Evolutionary conservation across 257 asterid genomes (phyloP).

Genomic region (Solanum ossicruentum): DNA sequence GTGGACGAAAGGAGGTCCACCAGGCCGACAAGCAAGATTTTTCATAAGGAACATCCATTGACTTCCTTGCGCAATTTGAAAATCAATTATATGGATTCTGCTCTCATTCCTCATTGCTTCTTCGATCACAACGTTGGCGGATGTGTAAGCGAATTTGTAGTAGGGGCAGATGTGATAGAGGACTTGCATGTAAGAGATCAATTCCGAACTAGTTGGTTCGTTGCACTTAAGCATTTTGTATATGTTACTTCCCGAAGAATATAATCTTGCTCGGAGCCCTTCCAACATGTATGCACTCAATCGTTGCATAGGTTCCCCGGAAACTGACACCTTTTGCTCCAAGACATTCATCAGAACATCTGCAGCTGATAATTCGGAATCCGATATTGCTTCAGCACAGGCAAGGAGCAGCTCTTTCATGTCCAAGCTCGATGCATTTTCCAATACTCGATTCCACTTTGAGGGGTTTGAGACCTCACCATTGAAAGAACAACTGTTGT

Average conservation of each 20-base stretch:
- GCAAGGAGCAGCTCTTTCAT: slow-evolving; percentile 46
- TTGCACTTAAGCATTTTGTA: slow-evolving; percentile 81
- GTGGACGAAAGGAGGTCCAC: slow-evolving; percentile 39
- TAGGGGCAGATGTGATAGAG: slow-evolving; percentile 73
- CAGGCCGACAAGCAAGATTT: slow-evolving; percentile 30
- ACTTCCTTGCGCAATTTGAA: slow-evolving; percentile 92
- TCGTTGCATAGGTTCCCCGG: slow-evolving; percentile 85
- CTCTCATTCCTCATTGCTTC: slow-evolving; percentile 71
- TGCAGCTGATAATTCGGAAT: slow-evolving; percentile 46
- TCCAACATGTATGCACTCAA: slow-evolving; percentile 86
- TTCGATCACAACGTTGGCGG: slow-evolving; percentile 57
- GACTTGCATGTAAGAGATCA: slow-evolving; percentile 77
- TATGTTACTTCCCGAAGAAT: slow-evolving; percentile 80
- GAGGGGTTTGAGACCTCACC: slow-evolving; percentile 28
- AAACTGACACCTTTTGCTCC: slow-evolving; percentile 67
- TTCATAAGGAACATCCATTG: slow-evolving; percentile 67
- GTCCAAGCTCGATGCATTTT: slow-evolving; percentile 68
- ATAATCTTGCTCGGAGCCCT: slow-evolving; percentile 74
- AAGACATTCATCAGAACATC: slow-evolving; percentile 55
- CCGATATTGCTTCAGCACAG: slow-evolving; percentile 71
- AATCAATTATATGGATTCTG: slow-evolving; percentile 71
- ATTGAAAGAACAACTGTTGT: slow-evolving; percentile 36
- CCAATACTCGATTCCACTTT: slow-evolving; percentile 45
- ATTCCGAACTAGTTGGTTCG: slow-evolving; percentile 70
- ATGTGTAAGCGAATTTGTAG: slow-evolving; percentile 74